Evolutionary conservation across 2,329 filamentous ascomycete species (phyloP).

Genomic region (Fusarium drepaniforme): DNA sequence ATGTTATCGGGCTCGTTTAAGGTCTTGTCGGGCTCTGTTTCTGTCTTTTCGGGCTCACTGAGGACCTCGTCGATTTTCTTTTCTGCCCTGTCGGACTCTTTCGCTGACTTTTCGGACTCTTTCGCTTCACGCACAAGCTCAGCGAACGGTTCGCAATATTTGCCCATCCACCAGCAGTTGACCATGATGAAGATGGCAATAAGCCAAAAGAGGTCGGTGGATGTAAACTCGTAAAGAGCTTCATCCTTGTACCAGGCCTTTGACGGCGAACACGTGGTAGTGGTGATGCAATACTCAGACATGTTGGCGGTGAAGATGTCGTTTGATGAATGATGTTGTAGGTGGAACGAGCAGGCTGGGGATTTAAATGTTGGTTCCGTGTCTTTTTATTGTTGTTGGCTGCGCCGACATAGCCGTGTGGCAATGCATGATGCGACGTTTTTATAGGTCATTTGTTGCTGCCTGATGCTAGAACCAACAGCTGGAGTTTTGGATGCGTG

Average conservation of each 20-base stretch:
- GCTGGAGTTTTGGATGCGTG: not conserved
- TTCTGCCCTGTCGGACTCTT: not conserved
- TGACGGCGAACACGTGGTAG: not conserved
- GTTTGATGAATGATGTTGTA: not conserved
- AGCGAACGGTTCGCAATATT: conserved; percentile 6
- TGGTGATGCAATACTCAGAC: not conserved
- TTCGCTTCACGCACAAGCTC: not conserved
- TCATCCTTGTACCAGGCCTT: conserved; percentile 24
- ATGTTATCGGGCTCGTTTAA: not conserved
- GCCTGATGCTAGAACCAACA: not conserved
- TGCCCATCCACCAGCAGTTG: conserved; percentile 22
- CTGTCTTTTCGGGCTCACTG: not conserved
- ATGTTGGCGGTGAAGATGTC: not conserved
- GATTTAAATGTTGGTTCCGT: not conserved
- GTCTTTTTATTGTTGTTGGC: not conserved
- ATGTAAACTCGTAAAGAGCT: conserved; percentile 22
- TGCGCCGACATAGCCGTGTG: not conserved
- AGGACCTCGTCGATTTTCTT: too few species aligned
- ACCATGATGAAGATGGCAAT: conserved; percentile 12
- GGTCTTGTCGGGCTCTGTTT: not conserved
- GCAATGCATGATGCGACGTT: not conserved
- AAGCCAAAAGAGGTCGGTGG: conserved; percentile 30
- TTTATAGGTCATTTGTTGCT: not conserved
- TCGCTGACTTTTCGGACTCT: not conserved
- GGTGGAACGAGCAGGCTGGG: not conserved